These are phyloP conservation scores for Silene latifolia DNA, from an alignment of 148 eudicot genomes.

Conservation along the genomic window DNA sequence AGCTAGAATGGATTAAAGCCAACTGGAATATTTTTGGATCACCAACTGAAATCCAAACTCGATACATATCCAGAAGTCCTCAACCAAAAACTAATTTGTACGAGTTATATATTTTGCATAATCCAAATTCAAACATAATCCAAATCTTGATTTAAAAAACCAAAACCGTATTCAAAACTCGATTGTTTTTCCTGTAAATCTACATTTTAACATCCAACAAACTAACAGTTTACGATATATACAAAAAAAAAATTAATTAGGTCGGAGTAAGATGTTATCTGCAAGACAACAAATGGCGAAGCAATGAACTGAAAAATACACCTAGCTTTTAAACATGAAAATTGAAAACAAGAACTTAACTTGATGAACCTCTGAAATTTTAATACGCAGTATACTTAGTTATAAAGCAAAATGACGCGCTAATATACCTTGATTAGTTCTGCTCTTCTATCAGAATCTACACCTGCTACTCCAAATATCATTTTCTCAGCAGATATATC, in stretches of 20 bases:
- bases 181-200: background rate
- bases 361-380: background rate
- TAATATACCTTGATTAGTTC: constrained; percentile 67
- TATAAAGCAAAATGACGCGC: background rate
- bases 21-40: background rate
- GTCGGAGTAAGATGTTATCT: no score
- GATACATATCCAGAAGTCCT: background rate
- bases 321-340: background rate
- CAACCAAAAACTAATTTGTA: background rate
- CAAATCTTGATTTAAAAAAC: background rate
- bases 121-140: background rate
- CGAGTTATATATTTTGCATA: no score
- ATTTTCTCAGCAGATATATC: constrained; percentile 95
- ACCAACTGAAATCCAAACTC: background rate
- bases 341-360: background rate
- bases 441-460: constrained; percentile 71
- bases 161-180: background rate
- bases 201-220: no score
- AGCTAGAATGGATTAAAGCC: background rate
- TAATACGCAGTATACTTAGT: no score
- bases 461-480: constrained; percentile 79
- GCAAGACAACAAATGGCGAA: no score
- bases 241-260: no score
- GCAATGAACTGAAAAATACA: no score
- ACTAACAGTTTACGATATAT: no score